These are phyloP conservation scores for Akebia trifoliata DNA, from an alignment of 164 flowering plant species.

Conservation along the genomic window DNA sequence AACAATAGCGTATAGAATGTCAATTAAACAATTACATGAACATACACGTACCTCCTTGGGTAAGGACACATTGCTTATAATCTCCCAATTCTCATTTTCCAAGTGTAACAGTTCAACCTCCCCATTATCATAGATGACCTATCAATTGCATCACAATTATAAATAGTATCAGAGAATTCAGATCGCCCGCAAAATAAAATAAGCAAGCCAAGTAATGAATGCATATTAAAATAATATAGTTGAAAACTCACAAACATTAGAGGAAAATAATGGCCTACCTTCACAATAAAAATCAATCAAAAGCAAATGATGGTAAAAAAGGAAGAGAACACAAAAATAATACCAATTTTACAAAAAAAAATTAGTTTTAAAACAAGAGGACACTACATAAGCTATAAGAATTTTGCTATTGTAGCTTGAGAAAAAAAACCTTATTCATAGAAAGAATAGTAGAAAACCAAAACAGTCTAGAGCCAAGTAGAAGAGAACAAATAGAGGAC, in stretches of 20 bases:
- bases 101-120: constrained; percentile 37
- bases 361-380: too few species aligned
- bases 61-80: constrained; percentile 18
- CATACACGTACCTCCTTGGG: constrained; percentile 26
- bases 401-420: too few species aligned
- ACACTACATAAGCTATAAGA: too few species aligned
- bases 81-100: constrained; percentile 40
- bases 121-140: constrained; percentile 42
- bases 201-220: constrained; percentile 2
- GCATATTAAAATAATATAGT: not conserved
- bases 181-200: constrained; percentile 2
- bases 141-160: constrained; percentile 9
- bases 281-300: not conserved
- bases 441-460: too few species aligned
- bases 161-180: not conserved
- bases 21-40: not conserved
- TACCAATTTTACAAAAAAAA: too few species aligned
- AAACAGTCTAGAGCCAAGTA: too few species aligned
- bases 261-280: not conserved
- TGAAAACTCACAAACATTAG: not conserved
- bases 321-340: too few species aligned
- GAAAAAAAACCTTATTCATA: too few species aligned
- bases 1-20: not conserved
- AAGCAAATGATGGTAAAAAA: not conserved
- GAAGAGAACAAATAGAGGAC: too few species aligned